phyloP scores from a whole-genome alignment of 352 stramenopile species.

The Phytophthora crassamura region DNA sequence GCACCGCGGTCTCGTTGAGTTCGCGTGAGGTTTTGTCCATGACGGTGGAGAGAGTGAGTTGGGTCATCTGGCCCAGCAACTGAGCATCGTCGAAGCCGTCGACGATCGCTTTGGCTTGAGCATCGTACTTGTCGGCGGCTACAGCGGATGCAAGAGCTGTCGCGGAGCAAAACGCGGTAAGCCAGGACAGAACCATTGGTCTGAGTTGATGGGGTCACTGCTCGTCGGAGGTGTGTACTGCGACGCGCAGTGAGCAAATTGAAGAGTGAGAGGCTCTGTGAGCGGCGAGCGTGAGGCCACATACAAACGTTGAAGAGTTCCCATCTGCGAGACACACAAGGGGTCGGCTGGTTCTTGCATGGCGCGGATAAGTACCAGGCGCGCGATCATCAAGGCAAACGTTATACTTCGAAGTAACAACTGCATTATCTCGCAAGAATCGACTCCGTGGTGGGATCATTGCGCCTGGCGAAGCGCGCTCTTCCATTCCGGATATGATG shows the following conservation, averaged over 20 bases:
- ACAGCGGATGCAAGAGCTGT: background rate
- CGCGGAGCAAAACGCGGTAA: background rate
- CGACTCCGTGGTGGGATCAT: too few relatives aligned
- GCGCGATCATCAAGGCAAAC: too few relatives aligned
- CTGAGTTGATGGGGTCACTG: background rate
- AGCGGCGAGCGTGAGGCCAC: background rate
- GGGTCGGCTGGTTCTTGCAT: slow-evolving; percentile 20
- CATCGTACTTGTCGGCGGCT: slow-evolving; percentile 16
- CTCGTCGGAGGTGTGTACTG: slow-evolving; percentile 11
- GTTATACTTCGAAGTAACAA: too few relatives aligned
- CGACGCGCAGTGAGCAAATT: slow-evolving; percentile 13
- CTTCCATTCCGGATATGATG: too few relatives aligned
- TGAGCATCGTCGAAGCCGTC: slow-evolving; percentile 29
- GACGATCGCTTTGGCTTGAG: slow-evolving; percentile 39
- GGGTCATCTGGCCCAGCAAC: slow-evolving; percentile 88
- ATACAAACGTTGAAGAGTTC: background rate
- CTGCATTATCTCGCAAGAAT: too few relatives aligned
- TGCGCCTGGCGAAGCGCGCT: too few relatives aligned
- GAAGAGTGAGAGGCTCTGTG: slow-evolving; percentile 4
- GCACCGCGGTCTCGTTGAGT: slow-evolving; percentile 63
- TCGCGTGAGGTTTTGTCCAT: slow-evolving; percentile 35
- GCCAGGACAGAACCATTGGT: slow-evolving; percentile 19
- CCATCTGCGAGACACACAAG: slow-evolving; percentile 32
- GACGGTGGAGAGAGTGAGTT: slow-evolving; percentile 70
- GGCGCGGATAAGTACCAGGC: too few relatives aligned